A percentile compares a stretch with the other conserved stretches of the same genome.
Evolutionary conservation across 1,284 basidiomycete species (phyloP).

Genomic region (Austroboletus niveus): DNA sequence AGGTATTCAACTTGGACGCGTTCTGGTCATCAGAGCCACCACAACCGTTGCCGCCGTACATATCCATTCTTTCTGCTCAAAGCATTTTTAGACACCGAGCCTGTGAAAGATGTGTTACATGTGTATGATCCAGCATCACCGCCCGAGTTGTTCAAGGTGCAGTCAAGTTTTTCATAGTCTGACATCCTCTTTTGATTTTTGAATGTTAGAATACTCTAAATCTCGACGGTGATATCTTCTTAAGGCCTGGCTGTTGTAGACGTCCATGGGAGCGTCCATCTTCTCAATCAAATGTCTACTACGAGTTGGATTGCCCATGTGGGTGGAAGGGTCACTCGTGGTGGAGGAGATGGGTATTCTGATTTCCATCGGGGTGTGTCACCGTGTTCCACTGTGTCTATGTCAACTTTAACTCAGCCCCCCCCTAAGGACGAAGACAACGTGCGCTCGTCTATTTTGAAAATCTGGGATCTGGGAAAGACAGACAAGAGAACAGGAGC

Average conservation of each 20-base stretch:
- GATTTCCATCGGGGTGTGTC: conserved; percentile 79
- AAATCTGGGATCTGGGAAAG: conserved; percentile 85
- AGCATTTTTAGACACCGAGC: conserved; percentile 45
- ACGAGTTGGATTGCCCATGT: conserved; percentile 78
- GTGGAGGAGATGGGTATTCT: conserved; percentile 75
- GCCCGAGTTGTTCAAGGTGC: conserved; percentile 77
- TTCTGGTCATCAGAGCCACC: conserved; percentile 1
- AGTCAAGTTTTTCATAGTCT: conserved; percentile 1
- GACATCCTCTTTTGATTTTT: conserved; percentile 1
- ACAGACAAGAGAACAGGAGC: conserved; percentile 70
- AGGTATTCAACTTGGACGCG: too few species aligned
- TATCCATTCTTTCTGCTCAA: neutral
- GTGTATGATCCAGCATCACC: conserved; percentile 71
- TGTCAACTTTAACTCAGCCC: conserved; percentile 9
- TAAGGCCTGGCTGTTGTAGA: conserved; percentile 75
- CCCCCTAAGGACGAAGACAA: conserved; percentile 71
- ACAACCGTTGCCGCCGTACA: conserved; percentile 16
- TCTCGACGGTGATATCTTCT: conserved; percentile 64
- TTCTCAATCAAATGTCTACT: conserved; percentile 67
- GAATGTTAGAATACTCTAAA: conserved; percentile 52
- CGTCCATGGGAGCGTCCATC: conserved; percentile 76
- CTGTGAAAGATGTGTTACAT: conserved; percentile 81
- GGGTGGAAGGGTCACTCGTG: conserved; percentile 80
- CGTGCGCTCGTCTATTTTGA: conserved; percentile 74
- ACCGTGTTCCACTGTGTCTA: neutral